Conservation (phyloP, 768 basidiomycete species). For the Sporobolomyces pararoseus region DNA sequence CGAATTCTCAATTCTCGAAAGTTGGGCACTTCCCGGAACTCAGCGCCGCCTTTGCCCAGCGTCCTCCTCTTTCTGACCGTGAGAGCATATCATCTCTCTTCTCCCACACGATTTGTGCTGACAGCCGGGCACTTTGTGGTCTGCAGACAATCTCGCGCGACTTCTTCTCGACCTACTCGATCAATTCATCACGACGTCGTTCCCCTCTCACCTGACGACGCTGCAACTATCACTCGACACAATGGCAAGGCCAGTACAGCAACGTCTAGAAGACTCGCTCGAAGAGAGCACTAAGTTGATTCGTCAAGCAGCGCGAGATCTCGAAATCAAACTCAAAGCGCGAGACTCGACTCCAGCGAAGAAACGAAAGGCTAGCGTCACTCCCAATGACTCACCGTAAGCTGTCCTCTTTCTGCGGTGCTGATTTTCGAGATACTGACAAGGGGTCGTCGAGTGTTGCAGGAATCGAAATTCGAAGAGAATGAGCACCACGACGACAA, state of each 20-base stretch:
- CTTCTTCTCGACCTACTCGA: slow-evolving; percentile 31
- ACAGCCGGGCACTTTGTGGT: too few relatives aligned
- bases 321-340: neutral
- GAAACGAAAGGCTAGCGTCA: slow-evolving; percentile 28
- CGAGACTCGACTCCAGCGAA: slow-evolving; percentile 4
- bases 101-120: too few relatives aligned
- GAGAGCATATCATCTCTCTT: neutral
- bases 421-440: neutral
- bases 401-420: neutral
- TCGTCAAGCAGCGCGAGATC: too few relatives aligned
- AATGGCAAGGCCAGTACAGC: neutral
- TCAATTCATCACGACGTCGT: neutral
- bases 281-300: neutral
- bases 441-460: neutral
- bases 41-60: slow-evolving; percentile 3
- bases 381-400: neutral
- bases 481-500: neutral
- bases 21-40: slow-evolving; percentile 19
- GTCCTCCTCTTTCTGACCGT: slow-evolving; percentile 17
- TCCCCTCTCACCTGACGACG: too few relatives aligned
- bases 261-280: neutral
- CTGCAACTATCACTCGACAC: slow-evolving; percentile 4
- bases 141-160: slow-evolving; percentile 31
- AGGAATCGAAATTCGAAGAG: slow-evolving; percentile 1
- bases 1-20: neutral